A percentile compares a stretch with the other conserved stretches of the same genome.
phyloP scores from a whole-genome alignment of 306 rosid species.

The Arachis hypogaea region DNA sequence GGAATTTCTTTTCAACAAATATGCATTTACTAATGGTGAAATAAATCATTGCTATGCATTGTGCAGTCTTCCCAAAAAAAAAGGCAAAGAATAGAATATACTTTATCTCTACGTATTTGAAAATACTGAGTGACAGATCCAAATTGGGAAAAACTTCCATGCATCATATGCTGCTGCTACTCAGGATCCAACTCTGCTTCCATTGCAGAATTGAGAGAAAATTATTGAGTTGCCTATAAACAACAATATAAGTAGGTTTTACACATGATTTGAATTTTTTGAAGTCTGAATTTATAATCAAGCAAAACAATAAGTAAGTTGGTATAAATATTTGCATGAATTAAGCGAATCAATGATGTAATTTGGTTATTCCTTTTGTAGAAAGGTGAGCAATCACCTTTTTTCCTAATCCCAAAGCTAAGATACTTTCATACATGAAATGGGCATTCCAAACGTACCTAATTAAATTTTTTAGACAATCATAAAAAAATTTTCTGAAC shows the following conservation, averaged over 20 bases:
- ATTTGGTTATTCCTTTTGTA: neutral
- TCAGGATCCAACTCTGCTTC: constrained; percentile 61
- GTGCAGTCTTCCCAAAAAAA: neutral
- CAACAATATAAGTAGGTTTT: neutral
- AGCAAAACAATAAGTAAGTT: neutral
- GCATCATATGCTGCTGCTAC: constrained; percentile 52
- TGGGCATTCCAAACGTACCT: neutral
- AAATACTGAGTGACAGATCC: constrained; percentile 86
- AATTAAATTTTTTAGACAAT: too few species aligned
- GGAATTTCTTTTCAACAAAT: constrained; percentile 8
- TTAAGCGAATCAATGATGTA: constrained; percentile 16
- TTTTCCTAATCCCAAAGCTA: too few species aligned
- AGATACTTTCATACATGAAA: neutral
- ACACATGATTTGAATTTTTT: neutral
- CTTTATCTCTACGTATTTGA: constrained; percentile 76
- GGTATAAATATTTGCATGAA: neutral
- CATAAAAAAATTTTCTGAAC: too few species aligned
- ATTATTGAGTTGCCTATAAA: constrained; percentile 34
- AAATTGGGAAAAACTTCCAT: constrained; percentile 53
- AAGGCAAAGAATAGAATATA: constrained; percentile 8
- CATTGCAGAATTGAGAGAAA: constrained; percentile 52
- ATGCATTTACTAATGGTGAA: constrained; percentile 7
- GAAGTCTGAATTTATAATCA: neutral
- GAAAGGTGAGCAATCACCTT: neutral
- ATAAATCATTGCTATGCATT: neutral